Evolutionary conservation across 306 rosid genomes (phyloP).

Genomic region (Ormosia emarginata): DNA sequence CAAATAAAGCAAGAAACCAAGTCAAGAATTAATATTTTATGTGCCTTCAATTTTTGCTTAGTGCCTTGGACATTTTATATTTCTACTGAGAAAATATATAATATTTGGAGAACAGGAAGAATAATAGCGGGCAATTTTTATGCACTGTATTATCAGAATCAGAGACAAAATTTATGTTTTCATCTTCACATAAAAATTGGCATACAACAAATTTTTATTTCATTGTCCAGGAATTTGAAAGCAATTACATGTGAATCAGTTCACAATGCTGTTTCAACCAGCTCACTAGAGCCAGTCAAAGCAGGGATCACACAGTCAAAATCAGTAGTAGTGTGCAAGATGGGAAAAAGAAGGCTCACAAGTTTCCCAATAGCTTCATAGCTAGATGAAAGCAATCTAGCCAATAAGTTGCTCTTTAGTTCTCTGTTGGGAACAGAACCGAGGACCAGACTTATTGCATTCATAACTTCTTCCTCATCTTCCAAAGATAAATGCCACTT

Average conservation of each 20-base stretch:
- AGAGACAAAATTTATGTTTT: not conserved
- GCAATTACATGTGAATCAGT: constrained; percentile 2
- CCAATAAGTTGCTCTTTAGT: constrained; percentile 79
- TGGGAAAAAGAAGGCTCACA: constrained; percentile 47
- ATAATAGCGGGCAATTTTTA: not conserved
- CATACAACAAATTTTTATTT: not conserved
- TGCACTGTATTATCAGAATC: not conserved
- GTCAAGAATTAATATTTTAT: not conserved
- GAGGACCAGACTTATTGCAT: constrained; percentile 76
- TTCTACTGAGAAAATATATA: not conserved
- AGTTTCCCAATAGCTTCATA: constrained; percentile 87
- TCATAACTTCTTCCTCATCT: constrained; percentile 93
- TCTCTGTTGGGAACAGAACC: constrained; percentile 78
- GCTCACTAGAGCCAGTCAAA: not conserved
- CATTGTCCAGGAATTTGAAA: constrained; percentile 17
- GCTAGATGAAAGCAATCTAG: constrained; percentile 83
- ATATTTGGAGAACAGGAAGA: not conserved
- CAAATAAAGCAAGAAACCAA: constrained; percentile 18
- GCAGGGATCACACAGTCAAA: constrained; percentile 7
- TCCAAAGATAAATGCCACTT: constrained; percentile 83
- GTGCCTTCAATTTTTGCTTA: not conserved
- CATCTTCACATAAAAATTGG: constrained; percentile 7
- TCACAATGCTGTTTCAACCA: constrained; percentile 11
- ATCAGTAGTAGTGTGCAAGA: not conserved
- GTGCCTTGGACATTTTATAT: not conserved